phyloP scores from a whole-genome alignment of 805 yeast species.

The Pichia manshurica region DNA sequence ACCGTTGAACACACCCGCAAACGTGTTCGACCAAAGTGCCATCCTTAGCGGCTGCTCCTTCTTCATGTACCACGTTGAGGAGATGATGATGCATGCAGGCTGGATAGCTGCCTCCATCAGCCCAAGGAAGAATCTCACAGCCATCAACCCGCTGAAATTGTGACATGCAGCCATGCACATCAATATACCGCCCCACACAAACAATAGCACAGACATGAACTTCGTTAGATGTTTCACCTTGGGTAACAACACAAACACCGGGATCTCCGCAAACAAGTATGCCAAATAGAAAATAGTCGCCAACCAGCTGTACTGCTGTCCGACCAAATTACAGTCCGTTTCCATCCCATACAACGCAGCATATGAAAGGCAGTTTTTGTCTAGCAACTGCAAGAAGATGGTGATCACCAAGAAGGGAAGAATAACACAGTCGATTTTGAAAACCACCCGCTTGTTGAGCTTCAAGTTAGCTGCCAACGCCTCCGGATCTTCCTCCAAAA shows the following conservation, averaged over 20 bases:
- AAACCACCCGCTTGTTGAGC: constrained; percentile 19
- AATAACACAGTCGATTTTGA: constrained; percentile 21
- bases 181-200: constrained; percentile 42
- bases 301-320: constrained; percentile 44
- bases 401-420: constrained; percentile 28
- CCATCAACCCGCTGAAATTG: constrained; percentile 40
- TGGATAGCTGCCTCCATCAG: constrained; percentile 26
- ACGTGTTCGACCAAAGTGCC: constrained; percentile 17
- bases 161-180: constrained; percentile 41
- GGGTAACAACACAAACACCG: constrained; percentile 38
- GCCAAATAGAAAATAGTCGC: constrained; percentile 34
- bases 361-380: constrained; percentile 37
- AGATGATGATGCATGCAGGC: constrained; percentile 30
- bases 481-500: constrained; percentile 12
- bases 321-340: constrained; percentile 33
- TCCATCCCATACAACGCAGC: constrained; percentile 42
- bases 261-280: constrained; percentile 41
- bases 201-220: constrained; percentile 32
- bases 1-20: constrained; percentile 13
- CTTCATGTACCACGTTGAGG: constrained; percentile 12
- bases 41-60: constrained; percentile 25
- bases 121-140: constrained; percentile 45
- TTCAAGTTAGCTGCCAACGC: constrained; percentile 15
- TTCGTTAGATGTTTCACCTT: constrained; percentile 21
- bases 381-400: constrained; percentile 28